Percentiles rank a stretch among this genome's conserved stretches.
Evolutionary conservation across 106 monocot species (phyloP).

Genomic region (Triglochin maritima): DNA sequence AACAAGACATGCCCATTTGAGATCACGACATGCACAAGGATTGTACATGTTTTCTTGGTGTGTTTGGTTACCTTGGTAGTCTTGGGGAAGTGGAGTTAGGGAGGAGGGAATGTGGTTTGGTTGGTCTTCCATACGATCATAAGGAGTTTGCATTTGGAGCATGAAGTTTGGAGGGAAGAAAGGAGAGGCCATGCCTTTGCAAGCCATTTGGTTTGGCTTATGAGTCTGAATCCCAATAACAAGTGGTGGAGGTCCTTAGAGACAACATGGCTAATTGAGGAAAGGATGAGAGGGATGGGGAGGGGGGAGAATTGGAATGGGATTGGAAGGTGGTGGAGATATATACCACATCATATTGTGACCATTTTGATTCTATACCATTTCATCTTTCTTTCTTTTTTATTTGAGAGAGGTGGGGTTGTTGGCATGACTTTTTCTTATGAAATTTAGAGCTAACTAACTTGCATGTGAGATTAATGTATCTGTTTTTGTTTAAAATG

Average conservation of each 20-base stretch:
- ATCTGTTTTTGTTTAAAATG: too few relatives aligned
- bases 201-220: not conserved
- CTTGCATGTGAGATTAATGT: too few relatives aligned
- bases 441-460: too few relatives aligned
- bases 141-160: slow-evolving; percentile 2
- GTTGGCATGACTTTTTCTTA: too few relatives aligned
- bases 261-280: not conserved
- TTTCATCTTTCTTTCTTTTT: too few relatives aligned
- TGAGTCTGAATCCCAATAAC: not conserved
- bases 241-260: not conserved
- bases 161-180: slow-evolving; percentile 3
- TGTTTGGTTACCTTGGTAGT: slow-evolving; percentile 1
- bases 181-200: slow-evolving; percentile 9
- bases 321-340: not conserved
- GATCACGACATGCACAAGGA: not conserved
- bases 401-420: too few relatives aligned
- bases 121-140: not conserved
- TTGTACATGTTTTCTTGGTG: not conserved
- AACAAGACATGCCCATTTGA: not conserved
- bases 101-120: not conserved
- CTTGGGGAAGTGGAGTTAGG: not conserved
- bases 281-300: not conserved
- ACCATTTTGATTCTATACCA: too few relatives aligned
- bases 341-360: not conserved
- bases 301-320: not conserved